phyloP scores from a whole-genome alignment of 1,284 basidiomycete species.

The Phylloporus sp. region DNA sequence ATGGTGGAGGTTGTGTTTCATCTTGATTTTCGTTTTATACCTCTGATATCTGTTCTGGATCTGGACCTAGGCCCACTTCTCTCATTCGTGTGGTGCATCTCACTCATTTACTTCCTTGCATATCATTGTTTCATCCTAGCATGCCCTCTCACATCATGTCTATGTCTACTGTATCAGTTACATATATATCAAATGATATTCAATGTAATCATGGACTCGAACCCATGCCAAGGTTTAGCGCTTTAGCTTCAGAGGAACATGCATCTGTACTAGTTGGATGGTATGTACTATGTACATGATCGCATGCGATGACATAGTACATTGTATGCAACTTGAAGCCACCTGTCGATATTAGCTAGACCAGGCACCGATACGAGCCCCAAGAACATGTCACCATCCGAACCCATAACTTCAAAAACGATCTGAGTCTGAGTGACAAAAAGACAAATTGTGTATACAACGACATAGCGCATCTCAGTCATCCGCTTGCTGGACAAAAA shows the following conservation, averaged over 20 bases:
- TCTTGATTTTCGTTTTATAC: neutral
- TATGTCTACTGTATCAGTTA: conserved; percentile 33
- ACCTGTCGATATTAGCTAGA: neutral
- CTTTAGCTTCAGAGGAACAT: neutral
- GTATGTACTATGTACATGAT: neutral
- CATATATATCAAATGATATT: conserved; percentile 29
- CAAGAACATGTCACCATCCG: neutral
- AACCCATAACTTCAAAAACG: no score
- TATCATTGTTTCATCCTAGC: conserved; percentile 18
- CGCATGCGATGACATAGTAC: no score
- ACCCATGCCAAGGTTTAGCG: no score
- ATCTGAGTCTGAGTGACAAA: no score
- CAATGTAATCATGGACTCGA: conserved; percentile 25
- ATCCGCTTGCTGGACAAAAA: no score
- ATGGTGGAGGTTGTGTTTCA: neutral
- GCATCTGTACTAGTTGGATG: conserved; percentile 3
- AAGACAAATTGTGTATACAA: no score
- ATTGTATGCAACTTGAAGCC: no score
- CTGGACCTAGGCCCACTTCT: conserved; percentile 17
- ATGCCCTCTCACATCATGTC: conserved; percentile 1
- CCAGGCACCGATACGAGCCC: neutral
- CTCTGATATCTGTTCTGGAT: conserved; percentile 20
- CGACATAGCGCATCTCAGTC: no score
- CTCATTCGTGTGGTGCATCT: conserved; percentile 10
- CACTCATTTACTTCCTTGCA: conserved; percentile 12